Evolutionary conservation across 805 yeast species (phyloP), one percentile per base, ranked within the genome.

Genomic region (Myxozyma udenii): DNA sequence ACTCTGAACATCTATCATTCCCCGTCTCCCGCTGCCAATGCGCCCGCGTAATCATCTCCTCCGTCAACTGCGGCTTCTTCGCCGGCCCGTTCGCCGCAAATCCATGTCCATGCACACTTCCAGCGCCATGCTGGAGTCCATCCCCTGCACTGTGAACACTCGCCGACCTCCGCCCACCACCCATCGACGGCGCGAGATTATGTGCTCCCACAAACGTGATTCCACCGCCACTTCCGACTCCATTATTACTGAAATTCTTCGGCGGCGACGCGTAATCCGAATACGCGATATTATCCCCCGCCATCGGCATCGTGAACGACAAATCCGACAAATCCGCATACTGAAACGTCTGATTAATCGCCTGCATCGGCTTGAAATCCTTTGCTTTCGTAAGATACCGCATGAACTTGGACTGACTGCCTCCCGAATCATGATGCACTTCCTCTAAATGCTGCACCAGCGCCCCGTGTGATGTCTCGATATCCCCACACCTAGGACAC

Each of bases 371-470:
- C 48, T 49, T 61, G n/a, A 71, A 59, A 46, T 67, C 73, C 22
- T 66, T 65, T 11, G 74, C 76, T 43, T 66, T 71, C 30, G 66
- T 74, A 32, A 68, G 69, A 33, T 71, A 68, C 57, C 70, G 71
- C 58, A 65, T 66, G 51, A 74, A 66, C 81, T 80, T 75, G 18
- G 73, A 67, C 51, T 67, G 68, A 37, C 75, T 71, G 16, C 69
- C 70, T 24, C 48, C 63, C 32, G 55, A 68, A 35, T 69, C 68
- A 1, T 72, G 68, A 64, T 87, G 96, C 6, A 68, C 77, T 51
- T 78, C 84, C 64, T 88, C 95, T 24, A 87, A 67, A 66, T 87
- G 96, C 40, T 74, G 72, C 64, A 85, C 85, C 50, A 87, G 70
- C 54, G 78, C 83, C 21, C 53, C 38, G 35, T 68, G 9, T 22